These are phyloP conservation scores for Kwoniella shivajii DNA, from an alignment of 1,284 basidiomycete species.

Conservation along the genomic window DNA sequence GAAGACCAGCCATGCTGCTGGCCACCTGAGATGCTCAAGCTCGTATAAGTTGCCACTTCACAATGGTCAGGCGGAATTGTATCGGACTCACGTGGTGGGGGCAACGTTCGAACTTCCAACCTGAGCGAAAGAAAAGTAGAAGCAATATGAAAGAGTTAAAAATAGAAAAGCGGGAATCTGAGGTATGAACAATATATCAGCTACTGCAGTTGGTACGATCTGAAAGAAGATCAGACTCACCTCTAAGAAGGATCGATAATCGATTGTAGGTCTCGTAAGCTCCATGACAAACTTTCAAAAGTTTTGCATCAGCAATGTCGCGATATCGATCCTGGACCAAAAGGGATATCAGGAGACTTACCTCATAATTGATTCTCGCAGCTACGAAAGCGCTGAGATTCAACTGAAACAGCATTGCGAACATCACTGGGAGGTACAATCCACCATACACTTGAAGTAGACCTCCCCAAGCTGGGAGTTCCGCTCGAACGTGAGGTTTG, in stretches of 20 bases:
- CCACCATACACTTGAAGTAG: constrained; percentile 80
- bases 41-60: neutral
- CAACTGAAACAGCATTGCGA: constrained; percentile 74
- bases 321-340: no score
- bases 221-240: constrained; percentile 50
- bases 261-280: constrained; percentile 73
- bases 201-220: neutral
- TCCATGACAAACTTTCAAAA: constrained; percentile 91
- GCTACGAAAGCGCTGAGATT: constrained; percentile 78
- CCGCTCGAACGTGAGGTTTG: constrained; percentile 44
- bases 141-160: constrained; percentile 73
- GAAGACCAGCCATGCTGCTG: constrained; percentile 78
- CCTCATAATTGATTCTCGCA: constrained; percentile 75
- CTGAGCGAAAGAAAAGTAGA: constrained; percentile 79
- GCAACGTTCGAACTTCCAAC: constrained; percentile 60
- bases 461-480: constrained; percentile 70
- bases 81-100: constrained; percentile 56
- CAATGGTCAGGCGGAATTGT: neutral
- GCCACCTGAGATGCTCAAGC: constrained; percentile 62
- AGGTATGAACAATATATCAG: neutral
- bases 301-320: constrained; percentile 29
- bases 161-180: constrained; percentile 80
- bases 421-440: constrained; percentile 72
- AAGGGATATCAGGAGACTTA: constrained; percentile 9
- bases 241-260: constrained; percentile 80